Conservation (phyloP, 371 early-diverging fungal species). For the Mucor circinelloides region DNA sequence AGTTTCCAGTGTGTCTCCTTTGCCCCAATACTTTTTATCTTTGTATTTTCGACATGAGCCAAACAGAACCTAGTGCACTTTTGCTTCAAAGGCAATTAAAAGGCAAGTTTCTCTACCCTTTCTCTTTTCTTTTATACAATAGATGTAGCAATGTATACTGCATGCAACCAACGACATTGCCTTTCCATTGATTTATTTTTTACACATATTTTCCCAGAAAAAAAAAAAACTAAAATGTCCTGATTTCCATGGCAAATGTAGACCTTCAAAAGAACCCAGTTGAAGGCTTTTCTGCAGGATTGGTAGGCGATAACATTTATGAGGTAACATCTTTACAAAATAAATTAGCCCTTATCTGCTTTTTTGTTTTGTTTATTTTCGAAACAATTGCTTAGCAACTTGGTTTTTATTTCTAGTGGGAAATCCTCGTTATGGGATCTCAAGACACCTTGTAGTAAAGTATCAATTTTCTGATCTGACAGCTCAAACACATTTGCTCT, state of each 20-base stretch:
- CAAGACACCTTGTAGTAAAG: slow-evolving; percentile 85
- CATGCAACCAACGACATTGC: not conserved
- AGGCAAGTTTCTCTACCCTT: slow-evolving; percentile 34
- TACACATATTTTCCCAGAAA: not conserved
- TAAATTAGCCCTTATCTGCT: not conserved
- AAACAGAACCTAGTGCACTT: slow-evolving; percentile 41
- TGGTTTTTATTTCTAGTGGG: slow-evolving; percentile 58
- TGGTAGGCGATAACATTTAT: slow-evolving; percentile 69
- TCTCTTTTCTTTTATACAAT: not conserved
- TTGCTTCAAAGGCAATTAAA: slow-evolving; percentile 60
- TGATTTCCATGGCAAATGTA: slow-evolving; percentile 18
- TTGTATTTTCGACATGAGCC: slow-evolving; percentile 16
- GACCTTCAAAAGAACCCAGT: slow-evolving; percentile 74
- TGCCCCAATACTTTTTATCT: slow-evolving; percentile 3
- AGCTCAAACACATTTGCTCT: not conserved
- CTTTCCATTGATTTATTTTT: not conserved
- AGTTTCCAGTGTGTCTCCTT: not conserved
- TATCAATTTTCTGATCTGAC: slow-evolving; percentile 15
- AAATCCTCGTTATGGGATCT: slow-evolving; percentile 90
- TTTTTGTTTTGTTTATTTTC: not conserved
- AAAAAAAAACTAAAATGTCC: slow-evolving; percentile 5
- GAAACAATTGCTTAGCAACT: not conserved
- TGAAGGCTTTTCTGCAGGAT: slow-evolving; percentile 86
- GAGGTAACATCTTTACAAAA: slow-evolving; percentile 50
- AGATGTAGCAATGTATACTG: not conserved